Base-by-base conservation (phyloP, 225 moss, liverwort and hornwort species). In the Polytrichum commune region DNA sequence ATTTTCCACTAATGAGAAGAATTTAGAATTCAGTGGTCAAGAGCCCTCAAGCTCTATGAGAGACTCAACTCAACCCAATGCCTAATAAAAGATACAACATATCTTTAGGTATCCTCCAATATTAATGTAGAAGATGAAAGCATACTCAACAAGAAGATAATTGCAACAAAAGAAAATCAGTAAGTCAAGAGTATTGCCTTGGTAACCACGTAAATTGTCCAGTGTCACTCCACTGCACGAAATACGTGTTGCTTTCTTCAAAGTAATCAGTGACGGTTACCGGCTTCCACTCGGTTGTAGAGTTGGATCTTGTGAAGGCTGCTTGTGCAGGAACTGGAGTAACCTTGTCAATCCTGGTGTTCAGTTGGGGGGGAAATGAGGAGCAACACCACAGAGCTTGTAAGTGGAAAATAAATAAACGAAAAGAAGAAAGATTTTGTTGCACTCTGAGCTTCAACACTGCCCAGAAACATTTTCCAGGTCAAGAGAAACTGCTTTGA, bases 151-250 rank as follows among this genome's bases (percentile, higher is more conserved):
- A 46, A 13, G 13, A 13, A 46, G 13, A 46, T 13, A 13, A 58
- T 20, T 58, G 58, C 58, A 20, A 24, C 20, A 20, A 22, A 24
- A 58, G 58, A 6, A 20, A 7, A 57, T 6, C 5, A n/a, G 24
- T 58, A n/a, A 18, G 27, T 57, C 23, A 0, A 22, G 60, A 61
- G 7, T 19, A 56, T 78, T 85, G 76, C 92, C 90, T 92, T 28
- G 87, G 90, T 69, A 94, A 68, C 94, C 94, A 95, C 35, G 85
- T 66, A 24, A 79, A 82, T 73, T 92, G 85, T 67, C 74, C 76
- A 27, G 78, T 87, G 55, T 95, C 92, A 82, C 83, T 68, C 91
- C 92, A 95, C 74, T 90, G 86, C 7, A 83, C 90, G 13, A 94
- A 66, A 69, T 90, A 94, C 6, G 85, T 87, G 60, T 92, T 81